Base-by-base conservation (phyloP, 768 basidiomycete species). In the Leucocoprinus leucothites region DNA sequence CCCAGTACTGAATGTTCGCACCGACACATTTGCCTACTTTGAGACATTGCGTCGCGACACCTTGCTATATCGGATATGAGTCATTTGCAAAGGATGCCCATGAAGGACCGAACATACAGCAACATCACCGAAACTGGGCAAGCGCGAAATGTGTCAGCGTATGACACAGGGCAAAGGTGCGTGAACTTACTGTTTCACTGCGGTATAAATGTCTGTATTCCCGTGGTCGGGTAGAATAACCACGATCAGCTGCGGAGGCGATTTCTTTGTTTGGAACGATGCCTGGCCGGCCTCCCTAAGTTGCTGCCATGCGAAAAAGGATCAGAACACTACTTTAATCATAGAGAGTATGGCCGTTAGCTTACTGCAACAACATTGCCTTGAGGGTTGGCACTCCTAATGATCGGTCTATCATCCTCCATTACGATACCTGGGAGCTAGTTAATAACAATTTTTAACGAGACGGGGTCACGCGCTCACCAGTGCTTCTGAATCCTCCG, bases 41-140 rank as follows among this genome's bases (percentile, higher is more conserved):
- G 50, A 92, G 55, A 64, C 90, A 92, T 56, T 92, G 90, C 0
- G 91, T 91, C 0, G 89, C 84, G 2, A 92, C 86, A 31, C 90
- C 90, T 59, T 79, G 74, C 83, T 88, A 63, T 18, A 53, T 4
- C 36, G 22, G n/a, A 21, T 22, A 41, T 45, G 6, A 31, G 11
- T 16, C 50, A 14, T 13, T 16, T 31, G 4, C 14, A 28, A 13
- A 36, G 1, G 8, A n/a, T 24, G 16, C 18, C 16, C 4, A 25
- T 13, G 21, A 14, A 26, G 48, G 3, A 1, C 13, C 24, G 46
- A 42, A 62, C 66, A 16, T 28, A 73, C 71, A 3, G 48, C 61
- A 2, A 69, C 58, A 57, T 91, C 89, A 2, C 89, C 89, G 40
- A 89, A 89, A 62, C 89, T 90, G 50, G 2, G 34, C 18, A 26